Percentiles rank a stretch among this genome's conserved stretches.
Evolutionary conservation across 2,329 filamentous ascomycete species (phyloP).

Genomic region (Ophiostoma australiae): DNA sequence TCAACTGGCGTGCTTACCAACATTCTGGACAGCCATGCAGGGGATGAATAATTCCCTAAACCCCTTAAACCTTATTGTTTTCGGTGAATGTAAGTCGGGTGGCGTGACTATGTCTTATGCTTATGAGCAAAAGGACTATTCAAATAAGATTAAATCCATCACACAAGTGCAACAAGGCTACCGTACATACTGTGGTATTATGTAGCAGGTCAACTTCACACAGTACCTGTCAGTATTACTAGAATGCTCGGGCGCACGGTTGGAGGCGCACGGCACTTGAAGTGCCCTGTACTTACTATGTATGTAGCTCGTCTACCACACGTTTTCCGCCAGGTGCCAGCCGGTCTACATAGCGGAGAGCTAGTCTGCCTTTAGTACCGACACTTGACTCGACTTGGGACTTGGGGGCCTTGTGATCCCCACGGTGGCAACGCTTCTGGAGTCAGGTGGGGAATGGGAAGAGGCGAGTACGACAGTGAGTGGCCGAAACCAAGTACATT

Average conservation of each 20-base stretch:
- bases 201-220: not conserved
- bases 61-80: not conserved
- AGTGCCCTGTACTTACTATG: not conserved
- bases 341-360: not conserved
- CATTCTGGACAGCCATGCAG: not conserved
- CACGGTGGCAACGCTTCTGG: not conserved
- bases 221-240: not conserved
- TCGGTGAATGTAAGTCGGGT: not conserved
- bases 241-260: not conserved
- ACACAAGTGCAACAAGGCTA: not conserved
- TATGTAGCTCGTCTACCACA: not conserved
- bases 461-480: conserved; percentile 6
- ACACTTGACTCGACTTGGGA: not conserved
- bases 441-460: conserved; percentile 2
- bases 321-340: not conserved
- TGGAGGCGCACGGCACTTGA: not conserved
- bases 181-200: too few relatives aligned
- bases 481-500: not conserved
- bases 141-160: not conserved
- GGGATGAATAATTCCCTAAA: not conserved
- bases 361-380: not conserved
- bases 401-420: not conserved
- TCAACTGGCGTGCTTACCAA: not conserved
- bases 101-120: not conserved
- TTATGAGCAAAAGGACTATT: not conserved